A percentile compares a stretch with the other conserved stretches of the same genome.
Evolutionary conservation across 768 basidiomycete species (phyloP).

Genomic region (Hirschioporus abietinus): DNA sequence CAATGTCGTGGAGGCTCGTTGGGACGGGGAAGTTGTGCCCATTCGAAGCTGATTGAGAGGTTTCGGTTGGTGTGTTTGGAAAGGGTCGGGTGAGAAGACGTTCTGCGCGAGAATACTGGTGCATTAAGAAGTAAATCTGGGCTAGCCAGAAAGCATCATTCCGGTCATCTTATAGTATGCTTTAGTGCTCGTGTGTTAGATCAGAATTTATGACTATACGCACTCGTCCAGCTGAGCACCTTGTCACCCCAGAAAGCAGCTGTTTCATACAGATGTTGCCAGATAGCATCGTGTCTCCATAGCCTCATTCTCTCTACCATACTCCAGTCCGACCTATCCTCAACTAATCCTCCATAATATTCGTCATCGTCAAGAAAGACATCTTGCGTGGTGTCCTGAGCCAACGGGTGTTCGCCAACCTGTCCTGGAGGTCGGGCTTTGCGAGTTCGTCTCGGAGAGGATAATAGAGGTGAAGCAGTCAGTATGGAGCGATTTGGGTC

Average conservation of each 20-base stretch:
- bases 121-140: constrained; percentile 93
- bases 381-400: constrained; percentile 67
- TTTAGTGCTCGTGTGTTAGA: background rate
- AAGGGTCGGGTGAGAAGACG: constrained; percentile 87
- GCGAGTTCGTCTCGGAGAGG: constrained; percentile 57
- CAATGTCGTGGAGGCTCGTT: constrained; percentile 25
- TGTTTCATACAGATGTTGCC: constrained; percentile 97
- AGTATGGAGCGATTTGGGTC: constrained; percentile 81
- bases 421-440: constrained; percentile 39
- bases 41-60: constrained; percentile 22
- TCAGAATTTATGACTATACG: constrained; percentile 19
- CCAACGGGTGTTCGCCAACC: constrained; percentile 60
- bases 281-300: constrained; percentile 96
- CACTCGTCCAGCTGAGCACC: constrained; percentile 92
- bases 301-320: constrained; percentile 93
- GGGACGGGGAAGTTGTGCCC: constrained; percentile 17
- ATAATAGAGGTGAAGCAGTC: constrained; percentile 63
- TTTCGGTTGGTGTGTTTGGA: constrained; percentile 43
- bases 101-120: constrained; percentile 93
- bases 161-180: constrained; percentile 61
- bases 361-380: constrained; percentile 64
- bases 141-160: constrained; percentile 99
- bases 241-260: constrained; percentile 99
- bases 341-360: constrained; percentile 26
- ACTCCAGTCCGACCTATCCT: constrained; percentile 52